Evolutionary conservation across 2,329 filamentous ascomycete genomes (phyloP).

Genomic region (Fusarium acutatum): DNA sequence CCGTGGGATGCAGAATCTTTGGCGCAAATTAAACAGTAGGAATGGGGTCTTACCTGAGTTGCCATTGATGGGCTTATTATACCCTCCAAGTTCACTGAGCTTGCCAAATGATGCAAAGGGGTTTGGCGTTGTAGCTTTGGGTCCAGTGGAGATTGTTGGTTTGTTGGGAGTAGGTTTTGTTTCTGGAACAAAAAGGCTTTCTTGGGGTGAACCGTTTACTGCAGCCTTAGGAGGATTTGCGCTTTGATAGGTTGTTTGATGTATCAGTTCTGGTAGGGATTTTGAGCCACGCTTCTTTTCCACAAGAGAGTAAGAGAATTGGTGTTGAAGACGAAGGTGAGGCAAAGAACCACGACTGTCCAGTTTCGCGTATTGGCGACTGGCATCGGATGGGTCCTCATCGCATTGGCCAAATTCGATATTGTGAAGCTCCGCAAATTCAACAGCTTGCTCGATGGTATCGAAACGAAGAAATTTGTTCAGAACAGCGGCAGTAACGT

Average conservation of each 20-base stretch:
- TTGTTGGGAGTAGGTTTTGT: constrained; percentile 6
- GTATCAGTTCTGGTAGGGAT: constrained; percentile 64
- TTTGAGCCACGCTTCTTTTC: constrained; percentile 66
- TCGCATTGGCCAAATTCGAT: constrained; percentile 58
- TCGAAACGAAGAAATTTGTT: constrained; percentile 73
- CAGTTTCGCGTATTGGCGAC: constrained; percentile 54
- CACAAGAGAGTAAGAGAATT: constrained; percentile 65
- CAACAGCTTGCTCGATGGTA: constrained; percentile 70
- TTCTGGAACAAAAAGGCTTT: constrained; percentile 44
- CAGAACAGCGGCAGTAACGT: constrained; percentile 65
- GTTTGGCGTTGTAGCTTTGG: constrained; percentile 9
- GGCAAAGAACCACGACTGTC: constrained; percentile 55
- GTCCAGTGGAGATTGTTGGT: background rate
- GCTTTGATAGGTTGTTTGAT: constrained; percentile 61
- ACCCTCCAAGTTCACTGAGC: constrained; percentile 5
- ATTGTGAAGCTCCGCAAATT: constrained; percentile 68
- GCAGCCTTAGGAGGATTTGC: constrained; percentile 5
- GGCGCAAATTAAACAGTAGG: constrained; percentile 32
- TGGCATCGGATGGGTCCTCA: constrained; percentile 47
- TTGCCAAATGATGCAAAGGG: constrained; percentile 21
- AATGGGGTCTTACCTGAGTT: constrained; percentile 38
- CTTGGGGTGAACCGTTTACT: constrained; percentile 33
- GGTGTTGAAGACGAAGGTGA: constrained; percentile 61
- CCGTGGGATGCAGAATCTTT: constrained; percentile 37
- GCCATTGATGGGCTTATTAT: constrained; percentile 16